Evolutionary conservation across 1,284 basidiomycete species (phyloP).

Genomic region (Tilletiopsis washingtonensis): DNA sequence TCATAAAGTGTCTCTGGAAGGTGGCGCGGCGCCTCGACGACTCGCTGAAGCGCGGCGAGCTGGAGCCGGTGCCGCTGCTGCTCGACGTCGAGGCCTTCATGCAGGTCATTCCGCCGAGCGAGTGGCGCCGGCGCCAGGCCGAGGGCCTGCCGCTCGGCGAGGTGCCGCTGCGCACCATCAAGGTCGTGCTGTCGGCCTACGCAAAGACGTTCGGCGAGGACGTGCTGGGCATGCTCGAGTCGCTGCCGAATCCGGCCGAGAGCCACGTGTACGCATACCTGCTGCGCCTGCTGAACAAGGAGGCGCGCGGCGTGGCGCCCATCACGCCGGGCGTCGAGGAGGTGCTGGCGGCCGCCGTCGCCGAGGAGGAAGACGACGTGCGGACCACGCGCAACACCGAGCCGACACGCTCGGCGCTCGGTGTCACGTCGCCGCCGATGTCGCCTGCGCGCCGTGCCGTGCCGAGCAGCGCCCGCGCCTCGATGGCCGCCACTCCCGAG

Average conservation of each 20-base stretch:
- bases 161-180: slow-evolving; percentile 92
- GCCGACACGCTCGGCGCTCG: slow-evolving; percentile 7
- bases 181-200: slow-evolving; percentile 54
- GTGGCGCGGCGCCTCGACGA: slow-evolving; percentile 86
- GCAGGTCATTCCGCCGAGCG: slow-evolving; percentile 83
- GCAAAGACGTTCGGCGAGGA: slow-evolving; percentile 32
- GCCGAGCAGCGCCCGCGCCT: neutral
- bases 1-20: slow-evolving; percentile 98
- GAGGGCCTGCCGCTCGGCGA: slow-evolving; percentile 89
- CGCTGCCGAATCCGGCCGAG: slow-evolving; percentile 34
- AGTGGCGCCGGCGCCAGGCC: slow-evolving; percentile 84
- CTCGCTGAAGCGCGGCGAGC: slow-evolving; percentile 68
- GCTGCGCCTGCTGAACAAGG: slow-evolving; percentile 33
- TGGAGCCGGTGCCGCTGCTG: slow-evolving; percentile 81
- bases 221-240: slow-evolving; percentile 31
- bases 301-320: too few relatives aligned
- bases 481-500: slow-evolving; percentile 48
- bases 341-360: slow-evolving; percentile 10
- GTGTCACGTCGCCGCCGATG: slow-evolving; percentile 1
- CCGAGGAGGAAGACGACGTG: slow-evolving; percentile 64
- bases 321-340: slow-evolving; percentile 12
- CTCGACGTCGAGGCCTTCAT: slow-evolving; percentile 92
- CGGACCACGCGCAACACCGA: slow-evolving; percentile 55
- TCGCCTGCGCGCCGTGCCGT: too few relatives aligned
- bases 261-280: slow-evolving; percentile 42